Percentiles rank a stretch among this genome's conserved stretches.
These are phyloP conservation scores for Monosporascus sp. DNA, from an alignment of 2,329 filamentous ascomycete genomes.

Conservation along the genomic window DNA sequence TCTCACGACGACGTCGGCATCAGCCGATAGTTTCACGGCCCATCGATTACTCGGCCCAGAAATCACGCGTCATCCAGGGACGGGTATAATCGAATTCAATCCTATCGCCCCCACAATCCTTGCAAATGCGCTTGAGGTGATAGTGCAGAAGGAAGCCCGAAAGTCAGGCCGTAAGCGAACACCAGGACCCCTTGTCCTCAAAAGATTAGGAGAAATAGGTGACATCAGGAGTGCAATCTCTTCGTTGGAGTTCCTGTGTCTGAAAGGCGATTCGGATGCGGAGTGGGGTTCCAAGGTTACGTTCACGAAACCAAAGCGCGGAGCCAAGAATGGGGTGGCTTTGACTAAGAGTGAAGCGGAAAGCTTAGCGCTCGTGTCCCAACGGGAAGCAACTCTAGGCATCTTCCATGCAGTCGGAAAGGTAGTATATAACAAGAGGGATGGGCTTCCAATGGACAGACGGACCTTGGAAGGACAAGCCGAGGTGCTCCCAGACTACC, in stretches of 20 bases:
- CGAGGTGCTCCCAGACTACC: conserved; percentile 55
- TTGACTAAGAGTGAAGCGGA: conserved; percentile 76
- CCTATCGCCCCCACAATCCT: conserved; percentile 82
- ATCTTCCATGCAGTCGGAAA: conserved; percentile 97
- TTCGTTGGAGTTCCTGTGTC: conserved; percentile 84
- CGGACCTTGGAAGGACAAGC: conserved; percentile 32
- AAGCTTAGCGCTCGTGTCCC: conserved; percentile 74
- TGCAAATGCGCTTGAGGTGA: conserved; percentile 73
- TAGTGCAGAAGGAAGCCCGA: conserved; percentile 80
- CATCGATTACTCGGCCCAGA: conserved; percentile 85
- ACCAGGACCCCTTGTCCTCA: conserved; percentile 74
- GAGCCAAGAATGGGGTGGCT: conserved; percentile 47
- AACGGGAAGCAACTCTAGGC: conserved; percentile 82
- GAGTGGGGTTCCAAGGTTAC: conserved; percentile 72
- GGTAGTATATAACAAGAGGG: conserved; percentile 92
- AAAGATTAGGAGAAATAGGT: conserved; percentile 76
- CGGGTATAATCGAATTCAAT: conserved; percentile 86
- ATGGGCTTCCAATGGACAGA: conserved; percentile 43
- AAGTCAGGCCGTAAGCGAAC: conserved; percentile 70
- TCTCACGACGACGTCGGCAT: conserved; percentile 76
- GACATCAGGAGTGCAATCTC: conserved; percentile 92
- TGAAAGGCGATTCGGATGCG: conserved; percentile 70
- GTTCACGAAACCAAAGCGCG: conserved; percentile 64
- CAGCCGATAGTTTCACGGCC: conserved; percentile 87
- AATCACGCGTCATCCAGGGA: conserved; percentile 74